Percentiles rank a stretch among this genome's conserved stretches.
phyloP scores from a whole-genome alignment of 805 yeast species.

The Lachancea meyersii region DNA sequence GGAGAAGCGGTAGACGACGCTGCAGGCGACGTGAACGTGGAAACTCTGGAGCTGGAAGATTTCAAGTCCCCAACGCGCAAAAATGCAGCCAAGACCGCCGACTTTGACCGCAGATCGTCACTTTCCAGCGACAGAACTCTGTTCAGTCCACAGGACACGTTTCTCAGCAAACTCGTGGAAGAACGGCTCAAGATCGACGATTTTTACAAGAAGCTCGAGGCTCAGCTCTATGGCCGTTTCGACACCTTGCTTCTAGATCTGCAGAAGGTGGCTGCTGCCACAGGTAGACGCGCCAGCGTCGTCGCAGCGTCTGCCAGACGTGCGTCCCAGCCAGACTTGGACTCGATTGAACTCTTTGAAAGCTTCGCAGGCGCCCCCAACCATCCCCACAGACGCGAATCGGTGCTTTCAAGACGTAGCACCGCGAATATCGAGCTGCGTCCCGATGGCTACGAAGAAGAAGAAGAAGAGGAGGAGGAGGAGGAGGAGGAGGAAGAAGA shows the following conservation, averaged over 20 bases:
- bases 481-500: constrained; percentile 35
- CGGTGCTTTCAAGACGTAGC: constrained; percentile 3
- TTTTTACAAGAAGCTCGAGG: constrained; percentile 45
- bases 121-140: constrained; percentile 26
- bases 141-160: constrained; percentile 38
- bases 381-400: constrained; percentile 2
- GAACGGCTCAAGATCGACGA: constrained; percentile 48
- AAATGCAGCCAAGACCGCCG: constrained; percentile 5
- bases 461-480: constrained; percentile 36
- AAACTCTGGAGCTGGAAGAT: constrained; percentile 11
- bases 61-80: constrained; percentile 1
- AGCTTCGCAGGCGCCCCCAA: not conserved
- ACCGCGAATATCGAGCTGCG: not conserved
- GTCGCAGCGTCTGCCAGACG: not conserved
- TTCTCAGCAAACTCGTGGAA: constrained; percentile 40
- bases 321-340: not conserved
- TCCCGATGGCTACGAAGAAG: constrained; percentile 20
- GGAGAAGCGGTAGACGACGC: not conserved
- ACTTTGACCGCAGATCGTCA: constrained; percentile 16
- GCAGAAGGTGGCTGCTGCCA: constrained; percentile 30
- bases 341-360: not conserved
- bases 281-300: not conserved
- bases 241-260: constrained; percentile 45
- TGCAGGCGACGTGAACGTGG: constrained; percentile 9
- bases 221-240: constrained; percentile 40